Conservation (phyloP, 75 land plant genomes). For the Pinus tabuliformis region DNA sequence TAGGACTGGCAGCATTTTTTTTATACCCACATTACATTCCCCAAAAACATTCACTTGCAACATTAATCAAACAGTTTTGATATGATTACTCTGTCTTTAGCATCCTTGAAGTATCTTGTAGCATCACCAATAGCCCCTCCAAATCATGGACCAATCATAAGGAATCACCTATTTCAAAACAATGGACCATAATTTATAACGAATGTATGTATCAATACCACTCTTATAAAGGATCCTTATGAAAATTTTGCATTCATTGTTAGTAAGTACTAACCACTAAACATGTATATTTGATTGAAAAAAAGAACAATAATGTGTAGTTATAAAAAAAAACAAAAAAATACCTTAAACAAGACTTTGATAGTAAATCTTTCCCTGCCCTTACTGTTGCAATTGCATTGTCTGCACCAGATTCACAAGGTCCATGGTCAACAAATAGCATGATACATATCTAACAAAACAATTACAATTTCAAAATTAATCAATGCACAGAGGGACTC, state of each 20-base stretch:
- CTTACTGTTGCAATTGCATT: conserved; percentile 96
- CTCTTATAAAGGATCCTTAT: not conserved
- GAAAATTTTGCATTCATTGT: too few species aligned
- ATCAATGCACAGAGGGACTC: too few species aligned
- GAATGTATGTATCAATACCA: not conserved
- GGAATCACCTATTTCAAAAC: conserved; percentile 54
- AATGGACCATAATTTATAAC: conserved; percentile 4
- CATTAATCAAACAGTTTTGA: too few species aligned
- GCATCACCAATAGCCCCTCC: too few species aligned
- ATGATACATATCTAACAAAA: conserved; percentile 82
- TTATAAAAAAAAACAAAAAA: not conserved
- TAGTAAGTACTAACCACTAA: not conserved
- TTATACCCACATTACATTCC: too few species aligned
- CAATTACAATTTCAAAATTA: not conserved
- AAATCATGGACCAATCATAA: conserved; percentile 84
- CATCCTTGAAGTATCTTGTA: too few species aligned
- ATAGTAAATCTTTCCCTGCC: conserved; percentile 95
- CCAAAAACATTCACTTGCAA: too few species aligned
- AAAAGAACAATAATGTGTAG: not conserved
- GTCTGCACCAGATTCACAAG: conserved; percentile 98
- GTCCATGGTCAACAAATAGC: conserved; percentile 97
- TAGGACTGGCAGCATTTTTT: too few species aligned
- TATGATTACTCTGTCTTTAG: too few species aligned
- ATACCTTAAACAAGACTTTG: conserved; percentile 93
- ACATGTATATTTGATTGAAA: not conserved